A percentile compares a stretch with the other conserved stretches of the same genome.
Evolutionary conservation across 345 rosid genomes (phyloP).

Genomic region (Orychophragmus violaceus): DNA sequence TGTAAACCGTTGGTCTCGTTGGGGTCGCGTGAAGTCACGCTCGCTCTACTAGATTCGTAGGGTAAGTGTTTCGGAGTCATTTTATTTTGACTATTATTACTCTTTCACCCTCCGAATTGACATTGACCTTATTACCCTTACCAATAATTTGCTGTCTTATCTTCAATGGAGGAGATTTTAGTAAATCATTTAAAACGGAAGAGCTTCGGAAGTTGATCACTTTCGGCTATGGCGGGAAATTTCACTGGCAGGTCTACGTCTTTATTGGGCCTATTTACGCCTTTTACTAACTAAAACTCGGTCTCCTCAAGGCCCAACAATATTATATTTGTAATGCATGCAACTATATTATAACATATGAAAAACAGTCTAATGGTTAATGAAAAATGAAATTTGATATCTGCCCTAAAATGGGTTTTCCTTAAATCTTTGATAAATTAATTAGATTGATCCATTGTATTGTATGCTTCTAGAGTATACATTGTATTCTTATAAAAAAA

Average conservation of each 20-base stretch:
- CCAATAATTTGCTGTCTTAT: background rate
- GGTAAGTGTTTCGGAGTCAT: slow-evolving; percentile 22
- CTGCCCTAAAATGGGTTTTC: background rate
- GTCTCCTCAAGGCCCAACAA: background rate
- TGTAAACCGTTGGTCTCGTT: slow-evolving; percentile 17
- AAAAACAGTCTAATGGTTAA: background rate
- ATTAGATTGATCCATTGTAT: background rate
- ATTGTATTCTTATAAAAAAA: too few species aligned
- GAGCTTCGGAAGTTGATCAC: slow-evolving; percentile 20
- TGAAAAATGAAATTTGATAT: background rate
- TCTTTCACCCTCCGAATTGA: slow-evolving; percentile 1
- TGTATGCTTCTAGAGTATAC: too few species aligned
- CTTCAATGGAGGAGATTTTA: background rate
- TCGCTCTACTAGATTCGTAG: slow-evolving; percentile 17
- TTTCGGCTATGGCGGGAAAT: slow-evolving; percentile 28
- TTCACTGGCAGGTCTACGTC: background rate
- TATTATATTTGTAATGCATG: background rate
- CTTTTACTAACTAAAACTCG: background rate
- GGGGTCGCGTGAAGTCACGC: slow-evolving; percentile 23
- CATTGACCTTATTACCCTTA: slow-evolving; percentile 1
- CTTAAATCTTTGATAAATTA: background rate
- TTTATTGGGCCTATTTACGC: slow-evolving; percentile 7
- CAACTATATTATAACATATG: background rate
- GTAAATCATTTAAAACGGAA: slow-evolving; percentile 19
- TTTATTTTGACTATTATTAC: background rate